Percentiles rank a stretch among this genome's conserved stretches.
phyloP scores from a whole-genome alignment of 2,329 filamentous ascomycete species.

The Juglanconis oblonga region DNA sequence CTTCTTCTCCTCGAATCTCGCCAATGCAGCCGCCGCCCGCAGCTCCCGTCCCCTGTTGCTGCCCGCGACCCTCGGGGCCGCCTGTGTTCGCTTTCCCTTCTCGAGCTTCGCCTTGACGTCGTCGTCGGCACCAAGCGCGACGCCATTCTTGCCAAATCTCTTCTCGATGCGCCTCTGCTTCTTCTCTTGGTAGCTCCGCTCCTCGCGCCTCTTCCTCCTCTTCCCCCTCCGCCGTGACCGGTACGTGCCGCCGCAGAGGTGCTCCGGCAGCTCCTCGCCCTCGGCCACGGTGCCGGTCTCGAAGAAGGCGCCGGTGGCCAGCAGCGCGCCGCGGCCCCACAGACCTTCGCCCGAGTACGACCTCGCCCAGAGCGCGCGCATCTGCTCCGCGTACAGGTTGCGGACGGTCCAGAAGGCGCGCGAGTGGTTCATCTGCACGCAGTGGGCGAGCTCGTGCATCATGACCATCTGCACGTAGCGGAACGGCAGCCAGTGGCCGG shows the following conservation, averaged over 20 bases:
- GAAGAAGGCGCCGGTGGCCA: conserved; percentile 62
- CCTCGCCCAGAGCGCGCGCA: conserved; percentile 67
- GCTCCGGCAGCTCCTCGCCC: conserved; percentile 61
- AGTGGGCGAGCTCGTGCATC: conserved; percentile 90
- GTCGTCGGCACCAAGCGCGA: conserved; percentile 67
- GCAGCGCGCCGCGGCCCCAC: conserved; percentile 69
- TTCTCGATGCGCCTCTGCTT: conserved; percentile 70
- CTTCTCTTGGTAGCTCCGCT: conserved; percentile 65
- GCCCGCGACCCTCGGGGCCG: conserved; percentile 70
- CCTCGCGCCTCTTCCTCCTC: conserved; percentile 45
- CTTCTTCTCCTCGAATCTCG: conserved; percentile 62
- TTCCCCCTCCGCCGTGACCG: conserved; percentile 43
- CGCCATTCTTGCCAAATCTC: conserved; percentile 73
- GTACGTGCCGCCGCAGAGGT: conserved; percentile 81
- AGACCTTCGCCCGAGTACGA: conserved; percentile 78
- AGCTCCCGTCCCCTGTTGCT: conserved; percentile 74
- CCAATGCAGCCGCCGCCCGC: conserved; percentile 72
- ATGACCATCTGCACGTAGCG: conserved; percentile 89
- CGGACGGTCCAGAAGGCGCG: conserved; percentile 77
- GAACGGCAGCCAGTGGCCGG: conserved; percentile 74
- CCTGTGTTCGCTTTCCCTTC: conserved; percentile 58
- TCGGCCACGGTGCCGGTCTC: conserved; percentile 49
- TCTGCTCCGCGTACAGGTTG: conserved; percentile 67
- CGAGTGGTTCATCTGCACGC: conserved; percentile 89
- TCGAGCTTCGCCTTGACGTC: conserved; percentile 64